Evolutionary conservation across 495 filamentous ascomycete species (phyloP).

Genomic region (Penicillium steckii): DNA sequence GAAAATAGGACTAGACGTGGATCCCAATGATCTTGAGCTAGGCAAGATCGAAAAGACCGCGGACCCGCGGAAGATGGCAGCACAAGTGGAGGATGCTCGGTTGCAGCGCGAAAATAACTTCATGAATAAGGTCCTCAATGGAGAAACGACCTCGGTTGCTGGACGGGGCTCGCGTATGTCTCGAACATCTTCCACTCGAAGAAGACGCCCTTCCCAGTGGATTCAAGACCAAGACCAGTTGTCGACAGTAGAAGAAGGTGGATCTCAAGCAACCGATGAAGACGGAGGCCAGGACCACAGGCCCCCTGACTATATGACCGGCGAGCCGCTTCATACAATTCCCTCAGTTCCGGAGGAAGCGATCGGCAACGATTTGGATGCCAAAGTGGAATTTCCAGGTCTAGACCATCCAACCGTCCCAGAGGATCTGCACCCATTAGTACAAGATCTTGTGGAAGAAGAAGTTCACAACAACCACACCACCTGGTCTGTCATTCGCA

Average conservation of each 20-base stretch:
- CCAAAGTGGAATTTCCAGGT: slow-evolving; percentile 14
- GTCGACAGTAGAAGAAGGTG: slow-evolving; percentile 27
- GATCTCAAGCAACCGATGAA: slow-evolving; percentile 13
- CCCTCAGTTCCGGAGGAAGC: slow-evolving; percentile 15
- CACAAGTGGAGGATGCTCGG: slow-evolving; percentile 43
- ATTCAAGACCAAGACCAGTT: slow-evolving; percentile 18
- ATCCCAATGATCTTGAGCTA: slow-evolving; percentile 39
- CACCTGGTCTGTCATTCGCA: slow-evolving; percentile 52
- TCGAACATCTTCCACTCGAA: slow-evolving; percentile 25
- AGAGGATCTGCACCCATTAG: slow-evolving; percentile 41
- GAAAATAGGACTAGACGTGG: slow-evolving; percentile 32
- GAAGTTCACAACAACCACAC: slow-evolving; percentile 51
- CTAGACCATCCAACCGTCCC: slow-evolving; percentile 29
- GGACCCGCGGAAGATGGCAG: slow-evolving; percentile 41
- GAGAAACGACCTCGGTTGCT: slow-evolving; percentile 18
- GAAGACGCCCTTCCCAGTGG: slow-evolving; percentile 24
- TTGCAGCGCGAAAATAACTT: slow-evolving; percentile 41
- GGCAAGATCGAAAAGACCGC: slow-evolving; percentile 30
- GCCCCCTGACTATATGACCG: slow-evolving; percentile 11
- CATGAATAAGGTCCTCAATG: slow-evolving; percentile 36
- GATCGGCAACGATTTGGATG: slow-evolving; percentile 5
- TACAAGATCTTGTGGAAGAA: slow-evolving; percentile 41
- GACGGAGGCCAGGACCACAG: slow-evolving; percentile 5
- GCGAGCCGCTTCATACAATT: slow-evolving; percentile 19
- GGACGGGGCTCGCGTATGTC: slow-evolving; percentile 24